Evolutionary conservation across 2,329 filamentous ascomycete species (phyloP).

Genomic region (Furcasterigmium furcatum): DNA sequence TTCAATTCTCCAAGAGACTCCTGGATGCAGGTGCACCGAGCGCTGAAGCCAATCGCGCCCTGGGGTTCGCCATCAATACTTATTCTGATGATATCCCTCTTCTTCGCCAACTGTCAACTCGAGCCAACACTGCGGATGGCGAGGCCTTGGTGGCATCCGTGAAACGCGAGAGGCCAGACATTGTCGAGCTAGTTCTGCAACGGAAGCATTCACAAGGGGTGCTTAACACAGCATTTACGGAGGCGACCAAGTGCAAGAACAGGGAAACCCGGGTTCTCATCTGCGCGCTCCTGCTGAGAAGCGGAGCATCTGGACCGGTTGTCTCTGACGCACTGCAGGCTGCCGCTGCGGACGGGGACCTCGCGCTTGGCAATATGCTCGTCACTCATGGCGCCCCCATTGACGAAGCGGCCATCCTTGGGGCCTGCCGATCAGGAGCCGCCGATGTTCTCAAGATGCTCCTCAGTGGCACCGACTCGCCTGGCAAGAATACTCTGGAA

Average conservation of each 20-base stretch:
- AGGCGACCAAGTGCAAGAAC: conserved; percentile 38
- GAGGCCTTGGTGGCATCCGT: conserved; percentile 44
- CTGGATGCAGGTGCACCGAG: conserved; percentile 45
- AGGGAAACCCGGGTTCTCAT: conserved; percentile 36
- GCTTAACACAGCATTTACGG: conserved; percentile 38
- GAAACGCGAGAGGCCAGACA: conserved; percentile 38
- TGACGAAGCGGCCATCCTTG: conserved; percentile 50
- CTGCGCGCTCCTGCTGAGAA: conserved; percentile 40
- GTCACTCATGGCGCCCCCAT: conserved; percentile 49
- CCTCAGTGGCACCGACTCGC: conserved; percentile 34
- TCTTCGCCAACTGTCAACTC: conserved; percentile 37
- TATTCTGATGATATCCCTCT: conserved; percentile 47
- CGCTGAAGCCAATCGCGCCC: conserved; percentile 45
- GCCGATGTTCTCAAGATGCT: conserved; percentile 47
- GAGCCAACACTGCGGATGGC: conserved; percentile 48
- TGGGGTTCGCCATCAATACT: conserved; percentile 45
- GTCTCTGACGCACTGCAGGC: conserved; percentile 48
- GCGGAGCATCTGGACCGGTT: conserved; percentile 39
- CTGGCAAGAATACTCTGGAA: conserved; percentile 39
- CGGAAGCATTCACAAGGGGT: conserved; percentile 30
- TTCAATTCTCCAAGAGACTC: conserved; percentile 46
- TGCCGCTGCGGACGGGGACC: conserved; percentile 50
- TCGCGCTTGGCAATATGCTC: conserved; percentile 46
- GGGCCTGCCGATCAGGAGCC: conserved; percentile 49
- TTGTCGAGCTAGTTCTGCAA: conserved; percentile 42